A percentile compares a stretch with the other conserved stretches of the same genome.
Evolutionary conservation across 176 grass and related monocot genomes (phyloP).

Genomic region (Phoenix roebelenii): DNA sequence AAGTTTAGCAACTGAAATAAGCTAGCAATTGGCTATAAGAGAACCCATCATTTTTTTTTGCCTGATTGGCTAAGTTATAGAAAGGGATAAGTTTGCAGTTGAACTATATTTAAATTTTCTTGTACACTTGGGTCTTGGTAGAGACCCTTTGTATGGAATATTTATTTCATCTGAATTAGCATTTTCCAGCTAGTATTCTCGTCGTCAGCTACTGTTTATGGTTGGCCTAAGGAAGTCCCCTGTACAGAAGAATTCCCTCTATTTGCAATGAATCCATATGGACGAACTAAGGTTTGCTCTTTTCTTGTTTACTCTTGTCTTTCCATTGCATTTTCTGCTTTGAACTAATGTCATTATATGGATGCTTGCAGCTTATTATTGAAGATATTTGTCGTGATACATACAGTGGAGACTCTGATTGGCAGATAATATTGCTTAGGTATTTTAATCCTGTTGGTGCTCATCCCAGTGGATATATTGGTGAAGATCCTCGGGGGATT

Average conservation of each 20-base stretch:
- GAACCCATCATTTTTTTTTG: background rate
- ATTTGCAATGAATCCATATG: conserved; percentile 81
- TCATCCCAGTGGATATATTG: conserved; percentile 84
- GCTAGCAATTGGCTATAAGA: no score
- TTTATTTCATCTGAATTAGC: no score
- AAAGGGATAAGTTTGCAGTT: no score
- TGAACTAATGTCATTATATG: conserved; percentile 28
- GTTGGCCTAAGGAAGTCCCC: conserved; percentile 74
- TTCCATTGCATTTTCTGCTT: background rate
- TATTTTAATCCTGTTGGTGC: conserved; percentile 97
- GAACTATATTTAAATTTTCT: no score
- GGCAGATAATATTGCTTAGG: conserved; percentile 88
- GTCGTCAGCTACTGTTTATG: conserved; percentile 93
- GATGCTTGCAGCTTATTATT: conserved; percentile 64
- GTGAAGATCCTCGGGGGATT: conserved; percentile 82
- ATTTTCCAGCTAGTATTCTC: conserved; percentile 89
- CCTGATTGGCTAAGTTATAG: background rate
- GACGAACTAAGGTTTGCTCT: conserved; percentile 69
- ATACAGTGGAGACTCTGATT: conserved; percentile 61
- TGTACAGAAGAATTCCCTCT: conserved; percentile 93
- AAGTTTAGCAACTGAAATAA: no score
- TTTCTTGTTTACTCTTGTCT: conserved; percentile 8
- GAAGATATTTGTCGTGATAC: conserved; percentile 91
- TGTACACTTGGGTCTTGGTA: no score
- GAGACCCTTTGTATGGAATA: no score